phyloP scores from a whole-genome alignment of 83 land plant genomes.

The Diphasiastrum complanatum region DNA sequence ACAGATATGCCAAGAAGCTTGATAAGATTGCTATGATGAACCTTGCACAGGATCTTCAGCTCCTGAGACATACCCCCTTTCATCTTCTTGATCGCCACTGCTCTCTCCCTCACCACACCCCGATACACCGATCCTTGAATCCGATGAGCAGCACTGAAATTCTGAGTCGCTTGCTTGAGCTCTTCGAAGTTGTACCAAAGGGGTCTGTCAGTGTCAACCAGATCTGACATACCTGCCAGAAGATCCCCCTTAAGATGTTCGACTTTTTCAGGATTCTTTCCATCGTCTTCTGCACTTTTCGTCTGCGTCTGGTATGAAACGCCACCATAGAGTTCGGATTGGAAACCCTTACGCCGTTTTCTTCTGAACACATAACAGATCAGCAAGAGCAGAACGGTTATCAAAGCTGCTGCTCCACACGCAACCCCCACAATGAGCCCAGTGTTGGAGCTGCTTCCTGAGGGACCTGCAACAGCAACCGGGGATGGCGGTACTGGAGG shows the following conservation, averaged over 20 bases:
- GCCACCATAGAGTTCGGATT: background rate
- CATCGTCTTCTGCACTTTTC: background rate
- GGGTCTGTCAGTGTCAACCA: slow-evolving; percentile 52
- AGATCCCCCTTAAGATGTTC: slow-evolving; percentile 4
- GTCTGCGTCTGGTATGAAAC: background rate
- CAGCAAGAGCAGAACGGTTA: slow-evolving; percentile 17
- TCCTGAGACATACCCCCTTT: slow-evolving; percentile 68
- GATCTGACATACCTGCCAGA: slow-evolving; percentile 48
- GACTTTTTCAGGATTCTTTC: background rate
- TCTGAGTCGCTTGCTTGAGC: slow-evolving; percentile 49
- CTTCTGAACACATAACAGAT: slow-evolving; percentile 14
- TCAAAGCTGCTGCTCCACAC: slow-evolving; percentile 19
- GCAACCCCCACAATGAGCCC: slow-evolving; percentile 29
- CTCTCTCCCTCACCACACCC: slow-evolving; percentile 40
- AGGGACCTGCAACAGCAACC: background rate
- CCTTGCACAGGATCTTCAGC: slow-evolving; percentile 69
- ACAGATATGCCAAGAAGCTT: slow-evolving; percentile 81
- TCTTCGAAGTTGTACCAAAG: slow-evolving; percentile 43
- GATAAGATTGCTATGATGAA: slow-evolving; percentile 46
- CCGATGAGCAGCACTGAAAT: slow-evolving; percentile 37
- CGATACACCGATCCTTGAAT: slow-evolving; percentile 63
- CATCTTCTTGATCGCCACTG: slow-evolving; percentile 74
- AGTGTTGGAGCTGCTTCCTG: background rate
- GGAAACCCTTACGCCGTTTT: slow-evolving; percentile 8
- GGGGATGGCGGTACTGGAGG: slow-evolving; percentile 15